Evolutionary conservation across 108 stramenopile species (phyloP).

Genomic region (Conticribra guillardii): DNA sequence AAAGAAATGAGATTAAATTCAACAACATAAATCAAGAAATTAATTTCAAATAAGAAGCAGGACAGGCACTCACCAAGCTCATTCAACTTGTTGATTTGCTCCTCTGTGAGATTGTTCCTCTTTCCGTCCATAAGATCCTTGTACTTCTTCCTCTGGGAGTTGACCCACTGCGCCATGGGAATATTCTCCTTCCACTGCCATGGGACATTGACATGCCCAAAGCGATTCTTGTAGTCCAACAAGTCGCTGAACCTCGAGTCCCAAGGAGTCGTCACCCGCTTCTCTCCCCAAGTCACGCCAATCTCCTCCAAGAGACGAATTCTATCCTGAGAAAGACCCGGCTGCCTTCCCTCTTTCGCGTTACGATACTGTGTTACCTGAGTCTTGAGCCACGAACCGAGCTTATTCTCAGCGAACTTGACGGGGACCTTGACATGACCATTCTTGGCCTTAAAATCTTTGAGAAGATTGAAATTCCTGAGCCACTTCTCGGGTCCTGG

Average conservation of each 20-base stretch:
- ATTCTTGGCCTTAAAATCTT: conserved; percentile 28
- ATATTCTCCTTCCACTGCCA: conserved; percentile 52
- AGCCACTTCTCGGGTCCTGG: conserved; percentile 49
- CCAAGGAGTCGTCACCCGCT: conserved; percentile 32
- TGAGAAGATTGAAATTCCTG: conserved; percentile 28
- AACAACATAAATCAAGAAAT: not conserved
- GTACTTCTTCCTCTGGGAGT: conserved; percentile 45
- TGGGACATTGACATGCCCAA: conserved; percentile 47
- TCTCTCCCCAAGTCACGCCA: conserved; percentile 41
- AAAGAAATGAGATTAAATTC: not conserved
- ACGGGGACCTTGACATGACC: conserved; percentile 45
- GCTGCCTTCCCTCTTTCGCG: conserved; percentile 24
- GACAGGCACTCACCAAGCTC: conserved; percentile 31
- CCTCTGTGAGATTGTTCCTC: conserved; percentile 42
- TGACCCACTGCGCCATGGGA: conserved; percentile 41
- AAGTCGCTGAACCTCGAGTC: conserved; percentile 33
- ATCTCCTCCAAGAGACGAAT: conserved; percentile 37
- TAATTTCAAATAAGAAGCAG: not conserved
- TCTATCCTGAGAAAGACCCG: conserved; percentile 32
- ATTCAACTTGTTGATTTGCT: conserved; percentile 43
- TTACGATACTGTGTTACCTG: conserved; percentile 48
- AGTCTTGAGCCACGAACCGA: conserved; percentile 46
- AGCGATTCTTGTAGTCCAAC: conserved; percentile 25
- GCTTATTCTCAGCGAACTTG: conserved; percentile 26
- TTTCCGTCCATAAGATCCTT: conserved; percentile 42